phyloP scores from a whole-genome alignment of 495 filamentous ascomycete genomes.

The Achaetomiella virescens region DNA sequence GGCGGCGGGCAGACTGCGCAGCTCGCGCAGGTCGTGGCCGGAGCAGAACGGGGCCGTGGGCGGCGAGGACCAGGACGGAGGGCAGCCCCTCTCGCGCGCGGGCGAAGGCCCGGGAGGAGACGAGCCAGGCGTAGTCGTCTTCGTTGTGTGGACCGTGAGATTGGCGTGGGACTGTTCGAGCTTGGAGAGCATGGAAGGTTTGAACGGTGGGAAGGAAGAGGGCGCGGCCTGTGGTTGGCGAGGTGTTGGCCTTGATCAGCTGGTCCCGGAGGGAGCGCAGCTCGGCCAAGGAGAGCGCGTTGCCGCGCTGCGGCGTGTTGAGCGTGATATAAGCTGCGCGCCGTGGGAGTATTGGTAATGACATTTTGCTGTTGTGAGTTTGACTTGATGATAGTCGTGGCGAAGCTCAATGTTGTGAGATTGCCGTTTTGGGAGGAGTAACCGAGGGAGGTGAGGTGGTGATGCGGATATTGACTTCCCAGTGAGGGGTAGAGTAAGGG shows the following conservation, averaged over 20 bases:
- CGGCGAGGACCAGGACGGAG: constrained; percentile 22
- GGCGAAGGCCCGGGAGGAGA: constrained; percentile 16
- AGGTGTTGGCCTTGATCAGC: constrained; percentile 20
- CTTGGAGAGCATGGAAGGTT: constrained; percentile 9
- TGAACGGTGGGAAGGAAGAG: constrained; percentile 25
- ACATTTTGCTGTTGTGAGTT: neutral
- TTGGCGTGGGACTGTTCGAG: neutral
- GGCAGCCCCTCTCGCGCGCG: constrained; percentile 10
- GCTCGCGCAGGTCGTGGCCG: constrained; percentile 24
- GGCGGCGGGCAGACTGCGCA: neutral
- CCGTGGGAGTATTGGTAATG: constrained; percentile 1
- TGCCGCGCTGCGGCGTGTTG: constrained; percentile 9
- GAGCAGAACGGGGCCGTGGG: constrained; percentile 24
- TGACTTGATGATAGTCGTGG: neutral
- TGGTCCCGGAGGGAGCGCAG: constrained; percentile 18
- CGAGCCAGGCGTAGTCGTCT: constrained; percentile 19
- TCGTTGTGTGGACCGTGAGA: neutral
- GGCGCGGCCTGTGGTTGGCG: constrained; percentile 3
- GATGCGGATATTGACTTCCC: neutral
- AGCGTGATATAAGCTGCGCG: constrained; percentile 13
- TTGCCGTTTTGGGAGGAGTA: neutral
- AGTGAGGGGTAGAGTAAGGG: neutral
- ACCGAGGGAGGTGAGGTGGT: neutral
- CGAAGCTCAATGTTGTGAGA: neutral
- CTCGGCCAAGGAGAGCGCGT: constrained; percentile 23